Conservation (phyloP, 306 rosid species). For the Herpetospermum pedunculosum region DNA sequence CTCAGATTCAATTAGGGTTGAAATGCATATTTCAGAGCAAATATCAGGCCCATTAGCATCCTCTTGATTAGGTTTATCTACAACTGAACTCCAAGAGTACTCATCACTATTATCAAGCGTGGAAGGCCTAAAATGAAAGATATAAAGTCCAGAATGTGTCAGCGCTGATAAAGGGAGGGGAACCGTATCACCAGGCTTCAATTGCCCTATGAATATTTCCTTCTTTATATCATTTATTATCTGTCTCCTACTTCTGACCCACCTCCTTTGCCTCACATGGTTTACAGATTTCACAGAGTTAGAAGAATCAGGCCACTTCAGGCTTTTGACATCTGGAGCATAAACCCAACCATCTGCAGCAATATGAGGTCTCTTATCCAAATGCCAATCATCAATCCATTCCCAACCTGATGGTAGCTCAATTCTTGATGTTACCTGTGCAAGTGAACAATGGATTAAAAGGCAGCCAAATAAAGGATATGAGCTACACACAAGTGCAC, state of each 20-base stretch:
- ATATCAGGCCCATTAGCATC: slow-evolving; percentile 23
- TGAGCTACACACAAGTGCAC: background rate
- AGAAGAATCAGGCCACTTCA: slow-evolving; percentile 66
- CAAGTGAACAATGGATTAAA: background rate
- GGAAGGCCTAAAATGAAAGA: slow-evolving; percentile 64
- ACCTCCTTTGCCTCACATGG: slow-evolving; percentile 68
- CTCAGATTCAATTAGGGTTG: slow-evolving; percentile 68
- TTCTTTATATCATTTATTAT: slow-evolving; percentile 24
- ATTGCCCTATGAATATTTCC: slow-evolving; percentile 51
- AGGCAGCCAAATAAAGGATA: background rate
- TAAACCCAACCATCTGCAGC: slow-evolving; percentile 70
- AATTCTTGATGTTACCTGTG: slow-evolving; percentile 36
- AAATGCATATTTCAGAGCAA: slow-evolving; percentile 48
- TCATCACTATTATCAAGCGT: slow-evolving; percentile 26
- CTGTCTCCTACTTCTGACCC: slow-evolving; percentile 64
- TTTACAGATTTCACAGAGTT: slow-evolving; percentile 32
- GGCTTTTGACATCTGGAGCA: slow-evolving; percentile 59
- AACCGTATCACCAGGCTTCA: slow-evolving; percentile 71
- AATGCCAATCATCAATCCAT: slow-evolving; percentile 89
- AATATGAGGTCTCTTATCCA: slow-evolving; percentile 43
- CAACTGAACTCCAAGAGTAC: slow-evolving; percentile 81
- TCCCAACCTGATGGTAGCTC: slow-evolving; percentile 70
- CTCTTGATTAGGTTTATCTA: slow-evolving; percentile 34
- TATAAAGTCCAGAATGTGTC: slow-evolving; percentile 49
- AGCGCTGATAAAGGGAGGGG: slow-evolving; percentile 72